A percentile compares a stretch with the other conserved stretches of the same genome.
Evolutionary conservation across 2,329 filamentous ascomycete species (phyloP).

Genomic region (Fusarium nelsonii): DNA sequence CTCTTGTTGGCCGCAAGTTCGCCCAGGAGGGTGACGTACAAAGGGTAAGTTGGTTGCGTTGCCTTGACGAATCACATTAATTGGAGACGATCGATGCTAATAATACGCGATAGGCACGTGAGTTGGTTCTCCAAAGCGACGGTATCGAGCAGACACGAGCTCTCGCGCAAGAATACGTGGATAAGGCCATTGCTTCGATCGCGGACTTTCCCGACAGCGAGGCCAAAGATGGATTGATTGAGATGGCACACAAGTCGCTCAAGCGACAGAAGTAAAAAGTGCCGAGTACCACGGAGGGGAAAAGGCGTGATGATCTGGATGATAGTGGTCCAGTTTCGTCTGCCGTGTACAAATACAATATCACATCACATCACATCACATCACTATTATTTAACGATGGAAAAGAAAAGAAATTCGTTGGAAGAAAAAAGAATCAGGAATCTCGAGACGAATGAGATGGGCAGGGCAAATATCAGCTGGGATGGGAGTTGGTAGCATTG

Average conservation of each 20-base stretch:
- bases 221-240: slow-evolving; percentile 88
- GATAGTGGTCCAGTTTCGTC: slow-evolving; percentile 2
- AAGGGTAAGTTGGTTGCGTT: slow-evolving; percentile 68
- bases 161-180: slow-evolving; percentile 89
- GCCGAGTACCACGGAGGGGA: not conserved
- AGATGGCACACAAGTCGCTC: slow-evolving; percentile 95
- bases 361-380: slow-evolving; percentile 24
- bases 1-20: slow-evolving; percentile 93
- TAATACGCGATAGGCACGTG: slow-evolving; percentile 74
- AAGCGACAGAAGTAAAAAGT: slow-evolving; percentile 81
- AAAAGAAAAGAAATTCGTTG: slow-evolving; percentile 8
- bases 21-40: slow-evolving; percentile 83
- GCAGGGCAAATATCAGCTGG: slow-evolving; percentile 6
- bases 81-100: slow-evolving; percentile 42
- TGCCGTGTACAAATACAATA: slow-evolving; percentile 42
- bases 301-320: slow-evolving; percentile 27
- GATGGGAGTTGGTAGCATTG: slow-evolving; percentile 16
- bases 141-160: slow-evolving; percentile 93
- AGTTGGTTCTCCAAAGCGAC: slow-evolving; percentile 84
- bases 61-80: slow-evolving; percentile 36
- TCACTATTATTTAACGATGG: slow-evolving; percentile 25
- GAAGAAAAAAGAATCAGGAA: slow-evolving; percentile 5
- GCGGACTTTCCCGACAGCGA: slow-evolving; percentile 90
- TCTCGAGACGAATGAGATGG: slow-evolving; percentile 3
- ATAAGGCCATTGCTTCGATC: slow-evolving; percentile 89